phyloP scores from a whole-genome alignment of 768 basidiomycete species.

The Chalciporus chontae region DNA sequence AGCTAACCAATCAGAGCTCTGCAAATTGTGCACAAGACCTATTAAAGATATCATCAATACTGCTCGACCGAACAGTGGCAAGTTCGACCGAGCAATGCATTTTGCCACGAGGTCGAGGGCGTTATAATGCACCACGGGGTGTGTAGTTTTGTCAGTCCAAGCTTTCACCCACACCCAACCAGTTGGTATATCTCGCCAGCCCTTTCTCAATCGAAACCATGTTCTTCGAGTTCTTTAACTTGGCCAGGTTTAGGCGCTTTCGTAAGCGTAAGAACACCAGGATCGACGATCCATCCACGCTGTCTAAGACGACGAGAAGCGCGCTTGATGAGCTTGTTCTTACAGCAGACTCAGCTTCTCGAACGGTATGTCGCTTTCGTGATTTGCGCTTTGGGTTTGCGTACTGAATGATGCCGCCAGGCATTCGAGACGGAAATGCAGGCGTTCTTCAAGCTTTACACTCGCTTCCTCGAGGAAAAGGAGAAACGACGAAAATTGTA shows the following conservation, averaged over 20 bases:
- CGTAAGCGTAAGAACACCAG: constrained; percentile 45
- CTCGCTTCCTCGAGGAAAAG: constrained; percentile 88
- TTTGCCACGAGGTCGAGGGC: no score
- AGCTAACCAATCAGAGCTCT: no score
- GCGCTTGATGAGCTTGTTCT: constrained; percentile 67
- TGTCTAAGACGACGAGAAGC: constrained; percentile 55
- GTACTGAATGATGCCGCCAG: constrained; percentile 25
- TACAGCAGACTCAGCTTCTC: constrained; percentile 48
- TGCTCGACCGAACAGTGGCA: no score
- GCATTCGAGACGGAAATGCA: constrained; percentile 93
- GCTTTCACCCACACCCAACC: constrained; percentile 68
- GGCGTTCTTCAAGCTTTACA: constrained; percentile 94
- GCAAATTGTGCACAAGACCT: no score
- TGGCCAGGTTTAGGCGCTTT: constrained; percentile 31
- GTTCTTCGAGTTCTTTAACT: constrained; percentile 27
- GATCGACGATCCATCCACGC: constrained; percentile 9
- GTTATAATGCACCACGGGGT: no score
- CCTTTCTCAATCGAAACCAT: no score
- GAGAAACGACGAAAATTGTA: constrained; percentile 87
- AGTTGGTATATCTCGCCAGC: constrained; percentile 70
- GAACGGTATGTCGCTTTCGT: constrained; percentile 46
- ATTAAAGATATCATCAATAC: no score
- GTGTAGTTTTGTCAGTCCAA: no score
- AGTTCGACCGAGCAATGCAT: no score
- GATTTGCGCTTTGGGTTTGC: no score